These are phyloP conservation scores for Albatrellus ellisii DNA, from an alignment of 768 basidiomycete species.

Conservation along the genomic window DNA sequence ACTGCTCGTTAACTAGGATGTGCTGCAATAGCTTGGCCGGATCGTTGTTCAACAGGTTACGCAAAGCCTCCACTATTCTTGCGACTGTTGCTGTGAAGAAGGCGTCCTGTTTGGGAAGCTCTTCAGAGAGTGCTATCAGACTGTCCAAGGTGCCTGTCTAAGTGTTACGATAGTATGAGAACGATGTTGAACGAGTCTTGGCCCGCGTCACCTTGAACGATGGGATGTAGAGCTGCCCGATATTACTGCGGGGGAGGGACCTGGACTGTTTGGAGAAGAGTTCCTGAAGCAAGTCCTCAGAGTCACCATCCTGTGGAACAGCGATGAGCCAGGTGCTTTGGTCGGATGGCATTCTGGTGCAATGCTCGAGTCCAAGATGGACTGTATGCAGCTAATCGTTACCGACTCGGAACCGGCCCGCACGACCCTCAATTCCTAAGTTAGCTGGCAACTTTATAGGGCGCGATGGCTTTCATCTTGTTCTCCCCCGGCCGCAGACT, in stretches of 20 bases:
- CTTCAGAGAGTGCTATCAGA: slow-evolving; percentile 81
- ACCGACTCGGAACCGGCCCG: neutral
- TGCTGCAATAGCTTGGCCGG: slow-evolving; percentile 63
- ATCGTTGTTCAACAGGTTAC: slow-evolving; percentile 84
- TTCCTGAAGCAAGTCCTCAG: slow-evolving; percentile 61
- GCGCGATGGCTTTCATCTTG: neutral
- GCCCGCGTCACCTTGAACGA: slow-evolving; percentile 67
- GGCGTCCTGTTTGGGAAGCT: slow-evolving; percentile 81
- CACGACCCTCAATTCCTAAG: neutral
- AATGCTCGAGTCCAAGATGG: neutral
- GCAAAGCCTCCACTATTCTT: slow-evolving; percentile 88
- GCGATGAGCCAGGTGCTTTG: slow-evolving; percentile 90
- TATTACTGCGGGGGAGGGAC: slow-evolving; percentile 28
- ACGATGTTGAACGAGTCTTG: neutral
- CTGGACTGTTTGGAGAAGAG: slow-evolving; percentile 49
- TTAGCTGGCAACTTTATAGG: neutral
- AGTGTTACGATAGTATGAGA: neutral
- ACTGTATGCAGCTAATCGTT: neutral
- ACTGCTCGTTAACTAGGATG: slow-evolving; percentile 65
- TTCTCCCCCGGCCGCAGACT: neutral
- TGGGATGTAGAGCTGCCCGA: slow-evolving; percentile 64
- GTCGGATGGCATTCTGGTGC: slow-evolving; percentile 74
- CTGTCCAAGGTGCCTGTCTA: slow-evolving; percentile 91
- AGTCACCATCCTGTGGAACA: slow-evolving; percentile 76
- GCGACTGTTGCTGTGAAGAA: slow-evolving; percentile 82